Base-by-base conservation (phyloP, 2,329 filamentous ascomycete species). In the Macrophomina tecta region DNA sequence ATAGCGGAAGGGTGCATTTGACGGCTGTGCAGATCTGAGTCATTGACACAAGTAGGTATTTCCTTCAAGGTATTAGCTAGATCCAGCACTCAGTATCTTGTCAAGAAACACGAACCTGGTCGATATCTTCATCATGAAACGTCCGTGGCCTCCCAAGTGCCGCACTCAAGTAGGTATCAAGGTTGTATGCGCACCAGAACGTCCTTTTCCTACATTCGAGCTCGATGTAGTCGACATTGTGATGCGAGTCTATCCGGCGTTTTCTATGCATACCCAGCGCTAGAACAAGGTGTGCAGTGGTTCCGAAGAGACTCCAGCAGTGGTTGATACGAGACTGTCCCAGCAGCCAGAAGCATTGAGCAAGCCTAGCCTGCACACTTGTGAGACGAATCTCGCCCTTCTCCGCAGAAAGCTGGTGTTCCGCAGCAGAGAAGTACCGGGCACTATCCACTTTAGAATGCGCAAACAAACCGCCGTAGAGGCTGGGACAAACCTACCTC, bases 91-190 rank as follows among this genome's bases (percentile, higher is more conserved):
- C 70, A 6, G 81, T 74, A 66, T 81, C 83, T 63, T 81, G 81
- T 78, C 0, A 28, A 2, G 16, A 2, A 18, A 14, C 12, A 5
- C 30, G 0, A 48, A 65, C 82, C 67, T 89, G 87, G 64, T 90
- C 87, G 53, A 89, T 87, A 61, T 90, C 86, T 36, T 89, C 85
- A 53, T 90, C 87, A 55, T 88, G 87, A 34, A 89, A 85, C 8
- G 87, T 81, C 5, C 86, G 76, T 1, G 88, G 88, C 6, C 88
- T 80, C 0, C 88, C 88, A 30, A 89, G 83, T 14, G 89, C 85
- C 16, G 88, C 85, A 34, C 86, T 85, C 1, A 90, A 77, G 66
- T 89, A 89, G 61, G 86, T 88, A 71, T 90, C 87, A 1, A 90
- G 76, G 0, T 84, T 85, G 70, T 90, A 90, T 0, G 86, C 83